Base-by-base conservation (phyloP, 768 basidiomycete genomes). In the Mycena haematopus region DNA sequence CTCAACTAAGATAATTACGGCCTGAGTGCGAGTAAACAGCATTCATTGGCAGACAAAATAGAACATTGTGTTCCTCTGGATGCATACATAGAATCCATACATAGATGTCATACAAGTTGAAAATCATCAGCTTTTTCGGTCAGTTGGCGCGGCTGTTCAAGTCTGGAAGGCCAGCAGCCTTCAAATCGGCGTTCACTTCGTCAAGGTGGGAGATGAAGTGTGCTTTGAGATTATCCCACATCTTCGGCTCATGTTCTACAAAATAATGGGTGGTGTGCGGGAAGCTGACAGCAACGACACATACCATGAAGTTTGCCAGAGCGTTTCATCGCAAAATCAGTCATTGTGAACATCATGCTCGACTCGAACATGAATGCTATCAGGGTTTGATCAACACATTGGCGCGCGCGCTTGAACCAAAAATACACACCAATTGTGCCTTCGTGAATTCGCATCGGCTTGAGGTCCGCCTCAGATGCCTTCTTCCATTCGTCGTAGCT, bases 281-380 rank as follows among this genome's bases (percentile, higher is more conserved):
- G 38, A 8, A 15, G 58, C 47, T 11, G n/a, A 27, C 29, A 31
- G 13, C 31, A 47, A 15, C 5, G 7, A 14, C 19, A 71, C 80
- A 47, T 62, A 86, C 86, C 80, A 63, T 88, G 86, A 13, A 87
- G 75, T 60, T 84, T 86, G 17, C 85, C 85, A 21, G 82, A 80
- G 33, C 82, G 74, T 51, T 86, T 80, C 77, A 86, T 84, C 1
- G 87, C 87, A 63, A 77, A 89, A 64, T 89, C 88, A 7, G 87
- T 87, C 42, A 88, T 77, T 0, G 84, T 86, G 67, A 87, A 79
- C 76, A 83, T 82, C 79, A 87, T 82, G 65, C 82, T 82, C 3
- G 84, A 80, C 70, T 87, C 86, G 62, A 88, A 84, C 86, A 88
- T 87, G 72, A 87, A 84, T 19, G 81, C 86, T 85, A 36, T 51